Evolutionary conservation across 345 rosid genomes (phyloP).

Genomic region (Citropsis articulata): DNA sequence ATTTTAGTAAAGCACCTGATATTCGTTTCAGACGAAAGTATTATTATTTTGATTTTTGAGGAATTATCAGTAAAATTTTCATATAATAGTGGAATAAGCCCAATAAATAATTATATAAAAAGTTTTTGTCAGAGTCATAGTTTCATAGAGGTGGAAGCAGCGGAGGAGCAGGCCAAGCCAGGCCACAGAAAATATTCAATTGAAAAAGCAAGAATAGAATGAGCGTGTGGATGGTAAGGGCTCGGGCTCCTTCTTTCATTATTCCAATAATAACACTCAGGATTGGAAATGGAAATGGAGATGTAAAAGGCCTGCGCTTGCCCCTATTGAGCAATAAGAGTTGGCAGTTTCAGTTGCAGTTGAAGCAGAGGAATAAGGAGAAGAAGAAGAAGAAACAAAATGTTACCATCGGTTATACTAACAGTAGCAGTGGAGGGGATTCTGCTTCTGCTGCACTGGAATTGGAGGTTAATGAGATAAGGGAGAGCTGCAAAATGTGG

Average conservation of each 20-base stretch:
- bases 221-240: background rate
- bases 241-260: background rate
- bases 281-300: background rate
- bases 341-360: background rate
- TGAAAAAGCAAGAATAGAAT: background rate
- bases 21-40: no score
- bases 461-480: conserved; percentile 49
- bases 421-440: background rate
- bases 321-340: background rate
- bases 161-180: no score
- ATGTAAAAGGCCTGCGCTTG: background rate
- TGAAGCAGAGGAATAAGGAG: background rate
- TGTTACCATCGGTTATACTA: background rate
- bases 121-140: no score
- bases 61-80: no score
- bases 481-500: conserved; percentile 54
- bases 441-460: background rate
- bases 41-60: no score
- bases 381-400: background rate
- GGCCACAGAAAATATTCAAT: background rate
- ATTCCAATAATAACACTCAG: background rate
- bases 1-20: no score
- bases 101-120: no score
- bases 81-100: no score
- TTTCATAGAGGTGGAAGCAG: no score